A percentile compares a stretch with the other conserved stretches of the same genome.
phyloP scores from a whole-genome alignment of 2,329 filamentous ascomycete genomes.

The Rutstroemia sp. region DNA sequence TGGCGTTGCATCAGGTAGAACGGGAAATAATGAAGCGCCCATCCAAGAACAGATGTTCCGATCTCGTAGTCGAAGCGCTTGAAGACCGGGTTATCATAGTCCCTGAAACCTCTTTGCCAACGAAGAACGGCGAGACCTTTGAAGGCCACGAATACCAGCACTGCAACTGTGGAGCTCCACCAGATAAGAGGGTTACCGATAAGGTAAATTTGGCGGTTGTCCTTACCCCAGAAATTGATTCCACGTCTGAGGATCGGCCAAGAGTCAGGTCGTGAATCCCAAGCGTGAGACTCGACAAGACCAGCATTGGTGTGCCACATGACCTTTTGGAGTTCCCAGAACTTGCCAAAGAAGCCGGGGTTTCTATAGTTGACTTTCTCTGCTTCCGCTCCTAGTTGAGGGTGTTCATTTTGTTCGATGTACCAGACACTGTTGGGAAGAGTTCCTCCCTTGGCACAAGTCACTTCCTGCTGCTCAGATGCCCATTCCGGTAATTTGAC shows the following conservation, averaged over 20 bases:
- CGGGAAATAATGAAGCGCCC: conserved; percentile 98
- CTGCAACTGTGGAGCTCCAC: conserved; percentile 78
- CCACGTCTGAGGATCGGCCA: conserved; percentile 90
- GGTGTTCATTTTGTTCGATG: conserved; percentile 83
- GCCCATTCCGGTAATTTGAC: conserved; percentile 98
- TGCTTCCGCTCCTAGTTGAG: conserved; percentile 62
- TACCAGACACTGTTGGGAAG: conserved; percentile 98
- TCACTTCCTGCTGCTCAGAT: conserved; percentile 98
- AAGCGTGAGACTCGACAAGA: conserved; percentile 90
- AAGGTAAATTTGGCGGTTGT: conserved; percentile 92
- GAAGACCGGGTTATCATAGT: conserved; percentile 76
- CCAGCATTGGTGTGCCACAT: conserved; percentile 99
- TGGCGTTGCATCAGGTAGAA: conserved; percentile 98
- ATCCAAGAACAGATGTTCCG: conserved; percentile 81
- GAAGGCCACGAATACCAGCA: conserved; percentile 71
- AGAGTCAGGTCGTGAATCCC: conserved; percentile 90
- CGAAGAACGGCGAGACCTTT: conserved; percentile 82
- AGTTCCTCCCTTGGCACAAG: conserved; percentile 84
- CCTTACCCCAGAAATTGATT: conserved; percentile 98
- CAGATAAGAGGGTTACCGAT: conserved; percentile 92
- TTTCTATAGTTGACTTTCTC: conserved; percentile 96
- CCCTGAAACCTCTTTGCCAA: conserved; percentile 88
- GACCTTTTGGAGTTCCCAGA: conserved; percentile 92
- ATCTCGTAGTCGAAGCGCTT: conserved; percentile 98
- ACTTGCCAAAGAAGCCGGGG: conserved; percentile 95